Evolutionary conservation across 2,329 filamentous ascomycete species (phyloP).

Genomic region (Huntiella decipiens): DNA sequence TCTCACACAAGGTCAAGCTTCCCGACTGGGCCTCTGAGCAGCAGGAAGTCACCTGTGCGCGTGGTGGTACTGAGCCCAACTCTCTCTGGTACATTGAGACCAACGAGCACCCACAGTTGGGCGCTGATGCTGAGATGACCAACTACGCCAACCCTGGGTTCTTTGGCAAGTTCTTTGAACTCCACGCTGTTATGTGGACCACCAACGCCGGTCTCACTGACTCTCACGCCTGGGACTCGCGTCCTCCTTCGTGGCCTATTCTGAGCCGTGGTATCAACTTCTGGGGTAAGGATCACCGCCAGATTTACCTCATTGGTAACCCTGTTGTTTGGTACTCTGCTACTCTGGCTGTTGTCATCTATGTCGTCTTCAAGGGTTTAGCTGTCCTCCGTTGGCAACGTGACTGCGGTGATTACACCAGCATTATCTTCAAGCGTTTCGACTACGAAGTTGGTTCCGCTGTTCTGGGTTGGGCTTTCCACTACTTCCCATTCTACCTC

Average conservation of each 20-base stretch:
- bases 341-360: slow-evolving; percentile 56
- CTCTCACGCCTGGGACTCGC: slow-evolving; percentile 94
- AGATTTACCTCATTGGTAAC: slow-evolving; percentile 93
- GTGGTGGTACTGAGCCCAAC: slow-evolving; percentile 80
- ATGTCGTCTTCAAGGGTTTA: slow-evolving; percentile 68
- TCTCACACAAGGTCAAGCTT: slow-evolving; percentile 98
- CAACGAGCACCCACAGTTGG: slow-evolving; percentile 67
- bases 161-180: slow-evolving; percentile 92
- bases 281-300: slow-evolving; percentile 85
- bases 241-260: slow-evolving; percentile 81
- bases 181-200: slow-evolving; percentile 97
- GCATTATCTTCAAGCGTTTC: slow-evolving; percentile 78
- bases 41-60: slow-evolving; percentile 96
- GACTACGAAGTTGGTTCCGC: slow-evolving; percentile 89
- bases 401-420: slow-evolving; percentile 69
- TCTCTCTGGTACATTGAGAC: slow-evolving; percentile 92
- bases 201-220: slow-evolving; percentile 94
- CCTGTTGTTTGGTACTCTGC: slow-evolving; percentile 89
- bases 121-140: slow-evolving; percentile 66
- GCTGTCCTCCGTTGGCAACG: slow-evolving; percentile 88
- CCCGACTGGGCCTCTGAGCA: slow-evolving; percentile 97
- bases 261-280: slow-evolving; percentile 95
- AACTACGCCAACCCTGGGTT: slow-evolving; percentile 92
- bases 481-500: slow-evolving; percentile 97
- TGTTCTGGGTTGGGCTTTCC: slow-evolving; percentile 86